Conservation (phyloP, 495 filamentous ascomycete genomes). For the Xylaria curta region DNA sequence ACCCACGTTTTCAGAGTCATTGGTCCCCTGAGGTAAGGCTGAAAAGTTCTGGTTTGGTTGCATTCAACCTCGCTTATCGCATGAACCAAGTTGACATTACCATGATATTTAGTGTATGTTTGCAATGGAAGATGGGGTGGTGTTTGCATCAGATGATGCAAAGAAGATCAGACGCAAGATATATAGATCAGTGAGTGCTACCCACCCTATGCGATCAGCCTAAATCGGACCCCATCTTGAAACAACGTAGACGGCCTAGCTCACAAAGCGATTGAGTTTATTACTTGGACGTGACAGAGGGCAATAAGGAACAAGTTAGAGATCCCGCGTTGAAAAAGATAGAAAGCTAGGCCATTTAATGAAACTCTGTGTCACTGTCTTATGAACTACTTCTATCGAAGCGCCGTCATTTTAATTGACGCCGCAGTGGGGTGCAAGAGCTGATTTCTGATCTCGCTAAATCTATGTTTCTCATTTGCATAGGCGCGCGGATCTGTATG, state of each 20-base stretch:
- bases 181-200: background rate
- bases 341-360: background rate
- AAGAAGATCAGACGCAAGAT: conserved; percentile 15
- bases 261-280: background rate
- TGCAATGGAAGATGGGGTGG: background rate
- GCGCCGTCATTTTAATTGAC: conserved; percentile 18
- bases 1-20: background rate
- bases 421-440: background rate
- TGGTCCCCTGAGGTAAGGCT: background rate
- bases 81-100: background rate
- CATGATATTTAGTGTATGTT: background rate
- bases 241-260: background rate
- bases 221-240: background rate
- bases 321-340: background rate
- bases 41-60: background rate
- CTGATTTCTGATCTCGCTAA: background rate
- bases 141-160: conserved; percentile 9
- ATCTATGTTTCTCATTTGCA: background rate
- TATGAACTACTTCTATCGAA: conserved; percentile 1
- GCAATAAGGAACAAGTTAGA: background rate
- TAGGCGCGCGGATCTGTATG: conserved; percentile 22
- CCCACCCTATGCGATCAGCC: background rate
- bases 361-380: background rate
- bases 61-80: conserved; percentile 8
- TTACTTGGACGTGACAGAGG: background rate